phyloP scores from a whole-genome alignment of 1,139 yeast genomes.

The Yamadazyma sp. region DNA sequence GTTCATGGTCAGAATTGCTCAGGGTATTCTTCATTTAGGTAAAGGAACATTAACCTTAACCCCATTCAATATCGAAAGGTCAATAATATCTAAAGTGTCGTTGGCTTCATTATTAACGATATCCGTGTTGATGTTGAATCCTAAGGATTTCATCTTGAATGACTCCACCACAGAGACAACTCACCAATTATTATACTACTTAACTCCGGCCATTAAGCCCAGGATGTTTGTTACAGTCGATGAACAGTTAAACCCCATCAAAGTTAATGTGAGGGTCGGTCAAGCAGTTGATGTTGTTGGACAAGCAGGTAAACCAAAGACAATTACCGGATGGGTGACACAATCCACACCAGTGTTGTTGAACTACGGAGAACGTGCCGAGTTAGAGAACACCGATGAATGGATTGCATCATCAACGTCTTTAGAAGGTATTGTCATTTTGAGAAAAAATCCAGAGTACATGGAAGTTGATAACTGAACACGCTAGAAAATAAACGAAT shows the following conservation, averaged over 20 bases:
- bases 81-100: slow-evolving; percentile 82
- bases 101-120: slow-evolving; percentile 88
- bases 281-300: slow-evolving; percentile 99
- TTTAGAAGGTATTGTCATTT: slow-evolving; percentile 89
- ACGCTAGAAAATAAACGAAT: background rate
- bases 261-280: slow-evolving; percentile 96
- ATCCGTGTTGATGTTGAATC: slow-evolving; percentile 81
- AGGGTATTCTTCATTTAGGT: slow-evolving; percentile 93
- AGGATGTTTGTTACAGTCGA: slow-evolving; percentile 92
- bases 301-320: slow-evolving; percentile 98
- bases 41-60: slow-evolving; percentile 90
- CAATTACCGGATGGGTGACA: slow-evolving; percentile 99
- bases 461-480: slow-evolving; percentile 58
- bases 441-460: slow-evolving; percentile 86
- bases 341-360: slow-evolving; percentile 95
- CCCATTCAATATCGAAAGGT: slow-evolving; percentile 89
- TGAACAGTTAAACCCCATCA: slow-evolving; percentile 80
- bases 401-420: slow-evolving; percentile 80
- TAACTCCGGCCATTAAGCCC: slow-evolving; percentile 89
- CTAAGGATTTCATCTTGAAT: slow-evolving; percentile 62
- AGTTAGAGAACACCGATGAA: slow-evolving; percentile 85
- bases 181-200: slow-evolving; percentile 74
- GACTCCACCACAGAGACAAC: slow-evolving; percentile 59
- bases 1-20: slow-evolving; percentile 92
- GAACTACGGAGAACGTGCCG: slow-evolving; percentile 95